A percentile compares a stretch with the other conserved stretches of the same genome.
Conservation (phyloP, 345 rosid species). For the Leavenworthia alabamica region DNA sequence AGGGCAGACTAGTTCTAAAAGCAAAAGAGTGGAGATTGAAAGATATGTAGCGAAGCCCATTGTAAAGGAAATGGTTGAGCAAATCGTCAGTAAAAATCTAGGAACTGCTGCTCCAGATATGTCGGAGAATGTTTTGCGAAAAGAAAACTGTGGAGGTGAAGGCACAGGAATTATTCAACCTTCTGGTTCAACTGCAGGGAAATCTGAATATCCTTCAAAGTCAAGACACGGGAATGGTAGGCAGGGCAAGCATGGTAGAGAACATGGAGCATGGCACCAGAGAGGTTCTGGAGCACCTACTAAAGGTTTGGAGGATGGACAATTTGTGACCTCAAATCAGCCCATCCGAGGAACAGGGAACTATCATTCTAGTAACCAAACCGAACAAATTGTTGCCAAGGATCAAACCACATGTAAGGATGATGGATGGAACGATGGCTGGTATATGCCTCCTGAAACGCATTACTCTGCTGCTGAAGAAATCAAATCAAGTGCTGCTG, state of each 20-base stretch:
- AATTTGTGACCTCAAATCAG: slow-evolving; percentile 30
- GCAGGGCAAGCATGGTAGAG: slow-evolving; percentile 55
- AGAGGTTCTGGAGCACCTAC: slow-evolving; percentile 43
- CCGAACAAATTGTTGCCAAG: slow-evolving; percentile 40
- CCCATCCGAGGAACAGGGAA: slow-evolving; percentile 38
- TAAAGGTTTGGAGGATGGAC: slow-evolving; percentile 34
- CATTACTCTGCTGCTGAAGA: slow-evolving; percentile 35
- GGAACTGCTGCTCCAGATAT: slow-evolving; percentile 27
- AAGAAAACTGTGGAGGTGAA: slow-evolving; percentile 32
- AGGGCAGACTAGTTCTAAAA: slow-evolving; percentile 51
- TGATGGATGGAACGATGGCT: slow-evolving; percentile 50
- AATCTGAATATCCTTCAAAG: slow-evolving; percentile 35
- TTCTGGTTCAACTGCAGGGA: slow-evolving; percentile 32
- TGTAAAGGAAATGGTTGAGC: slow-evolving; percentile 83
- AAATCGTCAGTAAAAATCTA: slow-evolving; percentile 42
- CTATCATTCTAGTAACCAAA: slow-evolving; percentile 31
- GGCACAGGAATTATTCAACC: slow-evolving; percentile 34
- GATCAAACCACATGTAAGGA: slow-evolving; percentile 42
- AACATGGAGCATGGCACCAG: slow-evolving; percentile 66
- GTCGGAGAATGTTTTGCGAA: slow-evolving; percentile 8
- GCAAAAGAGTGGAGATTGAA: slow-evolving; percentile 87
- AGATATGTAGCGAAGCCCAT: slow-evolving; percentile 80
- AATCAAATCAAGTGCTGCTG: slow-evolving; percentile 32
- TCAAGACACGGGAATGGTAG: slow-evolving; percentile 49
- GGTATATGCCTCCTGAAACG: slow-evolving; percentile 47